Evolutionary conservation across 2,329 filamentous ascomycete species (phyloP), one percentile per base, ranked within the genome.

Genomic region (Ploettnerulaceae sp.): DNA sequence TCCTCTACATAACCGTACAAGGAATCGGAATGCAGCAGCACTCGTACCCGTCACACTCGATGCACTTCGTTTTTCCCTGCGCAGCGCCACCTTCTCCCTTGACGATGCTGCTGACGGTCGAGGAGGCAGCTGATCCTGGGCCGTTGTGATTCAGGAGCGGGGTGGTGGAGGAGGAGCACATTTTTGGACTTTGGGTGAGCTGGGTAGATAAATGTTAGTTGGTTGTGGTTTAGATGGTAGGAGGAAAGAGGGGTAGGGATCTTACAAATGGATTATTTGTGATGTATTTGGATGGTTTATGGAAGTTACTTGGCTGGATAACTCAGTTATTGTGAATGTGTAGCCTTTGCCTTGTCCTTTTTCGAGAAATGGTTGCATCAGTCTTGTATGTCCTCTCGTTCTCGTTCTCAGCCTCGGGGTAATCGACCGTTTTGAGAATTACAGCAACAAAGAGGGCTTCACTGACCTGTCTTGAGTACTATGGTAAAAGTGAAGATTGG

Each of bases 1-100:
- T 22, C 39, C 24, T 28, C 41, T 60, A 76, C 67, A 77, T 71
- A 28, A 77, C 68, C 7, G 65, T 68, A 53, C 75, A 78, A 17
- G 72, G 73, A 44, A 70, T 69, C 1, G 71, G 70, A 48, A 78
- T 75, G 58, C 75, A 79, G 61, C 75, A 79, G 61, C 74, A 78
- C 40, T 74, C 66, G 54, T 67, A 71, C 28, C 69, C 72, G 52
- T 70, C 73, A 54, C 73, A 75, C 56, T 74, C 68, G 50, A 75
- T 66, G 57, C 73, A 76, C 48, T 67, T 69, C 2, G 71, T 72
- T 60, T 71, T 69, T 32, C 65, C 66, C 24, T n/a, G n/a, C n/a
- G 66, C 68, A 1, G 65, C 59, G 2, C 63, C 63, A 31, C 64
- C 64, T 37, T 68, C 68, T 6, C 71, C 70, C 65, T 77, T 77